These are phyloP conservation scores for Cladosporium austrohemisphaericum DNA, from an alignment of 2,329 filamentous ascomycete species.

Conservation along the genomic window DNA sequence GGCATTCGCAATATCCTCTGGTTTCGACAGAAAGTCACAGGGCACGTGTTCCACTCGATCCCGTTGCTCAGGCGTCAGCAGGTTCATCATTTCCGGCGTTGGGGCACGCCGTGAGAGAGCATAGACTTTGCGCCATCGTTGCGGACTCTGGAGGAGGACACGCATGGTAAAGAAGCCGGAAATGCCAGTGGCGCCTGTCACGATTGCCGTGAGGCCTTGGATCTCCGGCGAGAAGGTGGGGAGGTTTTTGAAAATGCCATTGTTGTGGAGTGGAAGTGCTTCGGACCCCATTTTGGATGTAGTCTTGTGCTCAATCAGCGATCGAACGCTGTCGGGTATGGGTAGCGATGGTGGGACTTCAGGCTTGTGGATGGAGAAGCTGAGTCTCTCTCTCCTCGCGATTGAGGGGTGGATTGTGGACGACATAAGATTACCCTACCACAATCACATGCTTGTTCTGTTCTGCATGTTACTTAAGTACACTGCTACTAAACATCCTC, in stretches of 20 bases:
- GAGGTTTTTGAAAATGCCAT: constrained; percentile 50
- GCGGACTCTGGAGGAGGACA: constrained; percentile 44
- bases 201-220: constrained; percentile 48
- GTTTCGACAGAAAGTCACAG: constrained; percentile 36
- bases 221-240: constrained; percentile 43
- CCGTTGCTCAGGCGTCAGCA: constrained; percentile 31
- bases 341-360: too few species aligned
- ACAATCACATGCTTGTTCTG: too few species aligned
- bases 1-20: constrained; percentile 36
- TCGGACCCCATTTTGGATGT: constrained; percentile 25
- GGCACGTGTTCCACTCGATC: constrained; percentile 29
- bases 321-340: too few species aligned
- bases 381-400: too few species aligned
- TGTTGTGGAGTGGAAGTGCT: constrained; percentile 23
- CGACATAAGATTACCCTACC: too few species aligned
- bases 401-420: too few species aligned
- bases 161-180: constrained; percentile 51
- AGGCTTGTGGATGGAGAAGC: too few species aligned
- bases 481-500: not conserved
- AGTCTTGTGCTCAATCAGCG: constrained; percentile 23
- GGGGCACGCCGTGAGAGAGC: constrained; percentile 48
- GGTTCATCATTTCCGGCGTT: constrained; percentile 34
- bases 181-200: constrained; percentile 54
- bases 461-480: not conserved
- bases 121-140: constrained; percentile 53